Conservation (phyloP, 116 monocot species). For the Cymodocea nodosa region DNA sequence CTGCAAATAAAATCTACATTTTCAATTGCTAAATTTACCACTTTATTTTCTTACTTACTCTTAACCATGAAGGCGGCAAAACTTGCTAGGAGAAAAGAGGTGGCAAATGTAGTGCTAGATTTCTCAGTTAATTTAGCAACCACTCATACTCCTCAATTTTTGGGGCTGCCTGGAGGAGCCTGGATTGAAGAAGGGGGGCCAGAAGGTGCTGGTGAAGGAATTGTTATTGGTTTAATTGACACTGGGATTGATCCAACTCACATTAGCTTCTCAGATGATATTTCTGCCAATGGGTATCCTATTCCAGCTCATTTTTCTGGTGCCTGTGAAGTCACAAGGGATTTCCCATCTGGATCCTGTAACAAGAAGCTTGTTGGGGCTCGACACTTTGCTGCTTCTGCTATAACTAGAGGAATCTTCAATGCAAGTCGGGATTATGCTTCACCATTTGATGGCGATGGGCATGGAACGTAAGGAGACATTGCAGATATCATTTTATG, state of each 20-base stretch:
- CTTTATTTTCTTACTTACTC: neutral
- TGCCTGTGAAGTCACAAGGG: constrained; percentile 82
- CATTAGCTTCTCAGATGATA: constrained; percentile 69
- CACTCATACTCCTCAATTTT: constrained; percentile 67
- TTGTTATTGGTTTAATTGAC: constrained; percentile 90
- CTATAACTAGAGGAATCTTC: constrained; percentile 88
- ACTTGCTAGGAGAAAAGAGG: constrained; percentile 66
- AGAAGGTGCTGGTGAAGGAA: constrained; percentile 71
- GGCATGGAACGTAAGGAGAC: constrained; percentile 89
- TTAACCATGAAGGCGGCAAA: constrained; percentile 52
- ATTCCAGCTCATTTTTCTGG: constrained; percentile 77
- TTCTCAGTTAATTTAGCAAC: constrained; percentile 87
- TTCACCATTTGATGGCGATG: constrained; percentile 95
- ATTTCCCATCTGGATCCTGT: constrained; percentile 97
- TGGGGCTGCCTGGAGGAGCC: constrained; percentile 86
- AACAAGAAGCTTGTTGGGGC: constrained; percentile 94
- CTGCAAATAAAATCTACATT: no score
- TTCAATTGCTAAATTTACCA: neutral
- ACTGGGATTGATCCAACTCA: constrained; percentile 94
- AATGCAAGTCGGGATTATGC: constrained; percentile 77
- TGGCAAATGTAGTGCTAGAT: constrained; percentile 71
- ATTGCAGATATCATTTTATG: neutral
- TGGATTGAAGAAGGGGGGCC: constrained; percentile 86
- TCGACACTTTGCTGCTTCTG: constrained; percentile 95
- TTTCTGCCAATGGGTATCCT: constrained; percentile 31